Conservation (phyloP, 1,139 yeast species). For the Ogataea hybrid region DNA sequence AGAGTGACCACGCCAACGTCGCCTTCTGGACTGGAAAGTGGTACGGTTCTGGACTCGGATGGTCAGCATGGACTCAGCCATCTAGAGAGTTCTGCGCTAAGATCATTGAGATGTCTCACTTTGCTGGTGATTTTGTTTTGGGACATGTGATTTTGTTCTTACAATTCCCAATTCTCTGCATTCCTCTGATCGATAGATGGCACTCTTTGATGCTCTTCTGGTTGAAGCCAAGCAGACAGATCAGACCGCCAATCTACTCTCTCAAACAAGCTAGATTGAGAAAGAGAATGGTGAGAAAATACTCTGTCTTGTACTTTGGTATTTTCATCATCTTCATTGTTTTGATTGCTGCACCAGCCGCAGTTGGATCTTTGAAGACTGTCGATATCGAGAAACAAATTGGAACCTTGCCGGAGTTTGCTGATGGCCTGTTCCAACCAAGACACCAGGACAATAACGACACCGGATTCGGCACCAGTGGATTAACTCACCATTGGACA, state of each 20-base stretch:
- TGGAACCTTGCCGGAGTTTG: constrained; percentile 42
- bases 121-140: constrained; percentile 93
- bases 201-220: constrained; percentile 98
- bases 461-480: constrained; percentile 60
- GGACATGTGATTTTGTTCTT: constrained; percentile 87
- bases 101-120: constrained; percentile 90
- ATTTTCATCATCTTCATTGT: constrained; percentile 70
- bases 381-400: constrained; percentile 37
- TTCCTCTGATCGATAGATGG: constrained; percentile 95
- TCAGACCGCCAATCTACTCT: constrained; percentile 98
- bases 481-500: constrained; percentile 53
- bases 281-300: constrained; percentile 97
- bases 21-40: constrained; percentile 99
- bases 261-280: constrained; percentile 96
- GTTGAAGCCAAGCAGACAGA: constrained; percentile 97
- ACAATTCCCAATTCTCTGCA: constrained; percentile 81
- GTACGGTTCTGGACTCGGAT: constrained; percentile 94
- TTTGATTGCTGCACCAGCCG: constrained; percentile 92
- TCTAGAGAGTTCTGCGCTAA: constrained; percentile 94
- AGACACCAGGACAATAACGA: constrained; percentile 78
- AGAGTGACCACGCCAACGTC: constrained; percentile 93
- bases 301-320: constrained; percentile 76
- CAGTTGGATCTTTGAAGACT: constrained; percentile 42
- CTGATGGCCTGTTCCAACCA: constrained; percentile 84
- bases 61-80: constrained; percentile 97